Evolutionary conservation across 306 rosid genomes (phyloP), one percentile per base, ranked within the genome.

Genomic region (Acmispon strigosus): DNA sequence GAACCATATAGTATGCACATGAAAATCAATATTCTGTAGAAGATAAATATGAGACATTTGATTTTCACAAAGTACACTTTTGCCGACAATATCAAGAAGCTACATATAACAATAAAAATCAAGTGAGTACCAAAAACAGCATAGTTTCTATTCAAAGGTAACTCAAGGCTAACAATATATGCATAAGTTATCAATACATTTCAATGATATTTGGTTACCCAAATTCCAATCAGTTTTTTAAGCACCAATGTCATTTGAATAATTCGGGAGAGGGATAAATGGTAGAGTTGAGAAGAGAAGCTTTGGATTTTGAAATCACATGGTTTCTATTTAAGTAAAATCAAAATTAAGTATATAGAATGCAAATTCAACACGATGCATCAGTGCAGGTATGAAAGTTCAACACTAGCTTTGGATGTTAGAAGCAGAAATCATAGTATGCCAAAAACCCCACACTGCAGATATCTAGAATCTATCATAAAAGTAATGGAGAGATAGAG

Each of bases 61-160:
- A 49, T 37, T 62, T 37, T 57, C 17, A 53, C 59, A 44, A 10
- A 45, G 42, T 44, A 10, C 20, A 66, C 24, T 22, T 20, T 20
- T 10, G 16, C 59, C 72, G 37, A 61, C 65, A 73, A 61, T 8
- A 47, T 61, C 17, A 9, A 49, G 18, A 71, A 71, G 56, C 61
- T 12, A 58, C 15, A 19, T 2, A 19, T 15, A 51, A 27, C 22
- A 54, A 54, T 14, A 47, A 55, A 69, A 34, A 22, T 14, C 43
- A 62, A 9, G 3, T 0, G 13, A 43, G 16, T 20, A 15, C 69
- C 19, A 39, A 47, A 60, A 73, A 6, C 29, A 10, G 12, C 32
- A 6, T 66, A 27, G 75, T 42, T 66, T 6, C 51, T 27, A 18
- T 19, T 72, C 34, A 45, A 41, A 34, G 64, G 45, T 18, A 64